These are phyloP conservation scores for Aciculoconidium aculeatum DNA, from an alignment of 805 yeast genomes.

Conservation along the genomic window DNA sequence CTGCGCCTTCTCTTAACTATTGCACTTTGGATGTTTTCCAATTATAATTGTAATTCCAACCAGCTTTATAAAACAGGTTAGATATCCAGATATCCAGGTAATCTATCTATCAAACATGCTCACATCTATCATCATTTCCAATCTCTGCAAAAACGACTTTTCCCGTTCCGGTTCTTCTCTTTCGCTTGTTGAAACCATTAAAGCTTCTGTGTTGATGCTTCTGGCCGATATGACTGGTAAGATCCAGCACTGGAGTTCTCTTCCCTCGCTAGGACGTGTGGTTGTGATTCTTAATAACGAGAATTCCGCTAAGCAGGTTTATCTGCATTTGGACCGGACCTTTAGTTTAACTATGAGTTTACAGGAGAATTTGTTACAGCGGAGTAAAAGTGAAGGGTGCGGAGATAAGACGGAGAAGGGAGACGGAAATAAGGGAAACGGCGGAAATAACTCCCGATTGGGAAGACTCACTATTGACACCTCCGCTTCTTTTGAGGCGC, in stretches of 20 bases:
- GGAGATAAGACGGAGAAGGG: no score
- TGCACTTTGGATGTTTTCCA: no score
- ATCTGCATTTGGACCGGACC: slow-evolving; percentile 14
- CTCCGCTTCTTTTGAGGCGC: no score
- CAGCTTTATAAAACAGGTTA: no score
- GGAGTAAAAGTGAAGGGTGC: no score
- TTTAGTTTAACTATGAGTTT: slow-evolving; percentile 15
- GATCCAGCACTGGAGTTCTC: slow-evolving; percentile 32
- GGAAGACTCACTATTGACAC: no score
- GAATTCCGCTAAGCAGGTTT: slow-evolving; percentile 20
- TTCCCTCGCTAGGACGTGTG: slow-evolving; percentile 33
- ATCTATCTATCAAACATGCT: no score
- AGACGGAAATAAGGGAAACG: no score
- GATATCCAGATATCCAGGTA: no score
- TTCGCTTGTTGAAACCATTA: slow-evolving; percentile 32
- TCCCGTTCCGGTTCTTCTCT: slow-evolving; percentile 12
- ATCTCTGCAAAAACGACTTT: slow-evolving; percentile 27
- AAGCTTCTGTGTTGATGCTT: slow-evolving; percentile 24
- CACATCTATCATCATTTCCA: slow-evolving; percentile 34
- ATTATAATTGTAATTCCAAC: no score
- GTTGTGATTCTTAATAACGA: slow-evolving; percentile 32
- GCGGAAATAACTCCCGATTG: no score
- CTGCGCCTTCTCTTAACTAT: no score
- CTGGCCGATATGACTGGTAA: slow-evolving; percentile 10
- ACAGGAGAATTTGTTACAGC: slow-evolving; percentile 33